Evolutionary conservation across 2,329 filamentous ascomycete species (phyloP).

Genomic region (Colletotrichum sp.): DNA sequence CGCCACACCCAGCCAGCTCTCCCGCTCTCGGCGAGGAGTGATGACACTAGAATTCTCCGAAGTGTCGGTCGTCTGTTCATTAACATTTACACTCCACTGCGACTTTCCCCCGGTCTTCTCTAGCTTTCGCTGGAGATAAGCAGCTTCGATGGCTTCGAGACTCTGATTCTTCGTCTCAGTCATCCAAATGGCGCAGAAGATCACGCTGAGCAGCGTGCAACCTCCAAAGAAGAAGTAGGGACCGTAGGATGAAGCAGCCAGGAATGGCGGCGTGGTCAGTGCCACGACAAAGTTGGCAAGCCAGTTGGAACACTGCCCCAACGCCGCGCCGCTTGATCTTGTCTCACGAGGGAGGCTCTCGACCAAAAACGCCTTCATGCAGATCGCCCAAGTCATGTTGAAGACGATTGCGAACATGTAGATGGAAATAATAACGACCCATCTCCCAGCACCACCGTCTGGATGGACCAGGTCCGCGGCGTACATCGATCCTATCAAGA

Average conservation of each 20-base stretch:
- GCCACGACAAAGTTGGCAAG: slow-evolving; percentile 50
- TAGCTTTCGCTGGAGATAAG: not conserved
- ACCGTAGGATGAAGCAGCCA: slow-evolving; percentile 41
- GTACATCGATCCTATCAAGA: slow-evolving; percentile 58
- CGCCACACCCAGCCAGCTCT: not conserved
- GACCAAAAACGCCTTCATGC: slow-evolving; percentile 52
- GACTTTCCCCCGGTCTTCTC: not conserved
- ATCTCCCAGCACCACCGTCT: slow-evolving; percentile 42
- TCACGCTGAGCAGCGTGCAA: slow-evolving; percentile 38
- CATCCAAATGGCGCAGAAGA: slow-evolving; percentile 43
- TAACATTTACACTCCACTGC: not conserved
- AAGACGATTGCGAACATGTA: slow-evolving; percentile 54
- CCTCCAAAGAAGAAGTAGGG: slow-evolving; percentile 52
- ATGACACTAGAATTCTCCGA: not conserved
- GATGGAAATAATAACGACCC: slow-evolving; percentile 56
- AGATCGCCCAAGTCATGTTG: slow-evolving; percentile 56
- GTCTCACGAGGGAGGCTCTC: slow-evolving; percentile 63
- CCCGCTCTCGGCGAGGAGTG: not conserved
- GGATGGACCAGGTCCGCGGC: slow-evolving; percentile 44
- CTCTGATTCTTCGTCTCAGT: slow-evolving; percentile 45
- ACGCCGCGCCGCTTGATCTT: slow-evolving; percentile 56
- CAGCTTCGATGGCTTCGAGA: slow-evolving; percentile 40
- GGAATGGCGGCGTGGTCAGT: slow-evolving; percentile 45
- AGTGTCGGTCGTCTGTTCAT: not conserved
- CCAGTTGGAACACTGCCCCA: slow-evolving; percentile 60